Evolutionary conservation across 257 asterid genomes (phyloP).

Genomic region (Plantago elongata): DNA sequence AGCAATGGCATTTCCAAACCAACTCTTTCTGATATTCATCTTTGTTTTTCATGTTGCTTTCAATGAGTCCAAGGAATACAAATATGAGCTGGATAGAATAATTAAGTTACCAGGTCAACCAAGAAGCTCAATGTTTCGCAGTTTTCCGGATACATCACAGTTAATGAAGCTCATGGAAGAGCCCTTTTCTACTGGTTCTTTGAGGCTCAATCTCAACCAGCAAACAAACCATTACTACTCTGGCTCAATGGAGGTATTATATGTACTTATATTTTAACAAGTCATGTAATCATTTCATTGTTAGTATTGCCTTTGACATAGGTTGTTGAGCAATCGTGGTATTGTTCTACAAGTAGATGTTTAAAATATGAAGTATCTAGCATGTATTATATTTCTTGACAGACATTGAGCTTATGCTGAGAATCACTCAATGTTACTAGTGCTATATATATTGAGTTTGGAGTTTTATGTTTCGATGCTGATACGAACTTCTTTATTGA

Average conservation of each 20-base stretch:
- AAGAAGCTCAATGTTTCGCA: slow-evolving; percentile 43
- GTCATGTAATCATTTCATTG: too few species aligned
- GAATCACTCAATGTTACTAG: too few species aligned
- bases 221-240: slow-evolving; percentile 53
- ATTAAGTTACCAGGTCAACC: slow-evolving; percentile 65
- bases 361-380: too few species aligned
- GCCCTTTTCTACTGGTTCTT: slow-evolving; percentile 91
- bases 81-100: slow-evolving; percentile 47
- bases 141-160: slow-evolving; percentile 60
- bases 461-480: too few species aligned
- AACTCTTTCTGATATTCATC: slow-evolving; percentile 14
- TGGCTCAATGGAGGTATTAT: slow-evolving; percentile 89
- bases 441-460: too few species aligned
- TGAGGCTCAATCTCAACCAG: slow-evolving; percentile 49
- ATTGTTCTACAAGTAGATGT: too few species aligned
- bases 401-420: too few species aligned
- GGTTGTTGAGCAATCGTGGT: too few species aligned
- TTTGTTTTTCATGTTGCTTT: slow-evolving; percentile 30
- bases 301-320: too few species aligned
- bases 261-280: neutral
- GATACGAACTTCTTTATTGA: neutral
- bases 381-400: too few species aligned
- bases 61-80: slow-evolving; percentile 34
- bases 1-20: slow-evolving; percentile 28
- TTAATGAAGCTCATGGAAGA: slow-evolving; percentile 63